Percentiles rank a stretch among this genome's conserved stretches.
Conservation (phyloP, 345 rosid genomes). For the Erodium maritimum region DNA sequence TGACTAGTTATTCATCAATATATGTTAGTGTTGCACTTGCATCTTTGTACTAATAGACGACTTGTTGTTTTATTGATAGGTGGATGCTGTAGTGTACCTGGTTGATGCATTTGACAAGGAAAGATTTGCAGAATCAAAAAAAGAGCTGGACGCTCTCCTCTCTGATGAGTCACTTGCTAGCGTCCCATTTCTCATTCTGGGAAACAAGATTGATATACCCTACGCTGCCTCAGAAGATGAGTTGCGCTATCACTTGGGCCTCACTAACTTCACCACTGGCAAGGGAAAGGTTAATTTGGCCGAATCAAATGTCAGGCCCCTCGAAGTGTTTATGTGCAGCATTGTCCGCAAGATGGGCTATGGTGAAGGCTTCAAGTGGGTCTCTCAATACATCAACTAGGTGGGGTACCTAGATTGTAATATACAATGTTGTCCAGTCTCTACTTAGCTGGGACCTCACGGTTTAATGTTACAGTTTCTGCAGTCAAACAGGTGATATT, state of each 20-base stretch:
- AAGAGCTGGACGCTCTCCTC: slow-evolving; percentile 45
- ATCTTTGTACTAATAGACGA: too few species aligned
- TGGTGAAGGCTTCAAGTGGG: slow-evolving; percentile 57
- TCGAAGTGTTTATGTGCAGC: slow-evolving; percentile 57
- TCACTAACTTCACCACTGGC: slow-evolving; percentile 41
- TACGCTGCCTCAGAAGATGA: slow-evolving; percentile 47
- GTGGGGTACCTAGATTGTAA: too few species aligned
- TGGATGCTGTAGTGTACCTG: slow-evolving; percentile 51
- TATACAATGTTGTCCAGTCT: too few species aligned
- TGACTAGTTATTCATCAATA: too few species aligned
- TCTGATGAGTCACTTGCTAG: slow-evolving; percentile 39
- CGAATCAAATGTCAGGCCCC: slow-evolving; percentile 33
- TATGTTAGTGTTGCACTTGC: too few species aligned
- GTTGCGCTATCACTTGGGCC: slow-evolving; percentile 40
- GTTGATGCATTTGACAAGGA: slow-evolving; percentile 59
- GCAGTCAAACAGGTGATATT: too few species aligned
- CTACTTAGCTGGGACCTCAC: too few species aligned
- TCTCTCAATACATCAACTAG: slow-evolving; percentile 58
- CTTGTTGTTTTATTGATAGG: slow-evolving; percentile 10
- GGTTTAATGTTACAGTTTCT: too few species aligned
- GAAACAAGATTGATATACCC: slow-evolving; percentile 51
- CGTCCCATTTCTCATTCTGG: slow-evolving; percentile 47
- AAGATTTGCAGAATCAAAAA: slow-evolving; percentile 44
- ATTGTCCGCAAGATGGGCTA: slow-evolving; percentile 59
- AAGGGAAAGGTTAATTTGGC: slow-evolving; percentile 38